Percentiles rank a stretch among this genome's conserved stretches.
These are phyloP conservation scores for Benincasa hispida DNA, from an alignment of 306 rosid genomes.

Conservation along the genomic window DNA sequence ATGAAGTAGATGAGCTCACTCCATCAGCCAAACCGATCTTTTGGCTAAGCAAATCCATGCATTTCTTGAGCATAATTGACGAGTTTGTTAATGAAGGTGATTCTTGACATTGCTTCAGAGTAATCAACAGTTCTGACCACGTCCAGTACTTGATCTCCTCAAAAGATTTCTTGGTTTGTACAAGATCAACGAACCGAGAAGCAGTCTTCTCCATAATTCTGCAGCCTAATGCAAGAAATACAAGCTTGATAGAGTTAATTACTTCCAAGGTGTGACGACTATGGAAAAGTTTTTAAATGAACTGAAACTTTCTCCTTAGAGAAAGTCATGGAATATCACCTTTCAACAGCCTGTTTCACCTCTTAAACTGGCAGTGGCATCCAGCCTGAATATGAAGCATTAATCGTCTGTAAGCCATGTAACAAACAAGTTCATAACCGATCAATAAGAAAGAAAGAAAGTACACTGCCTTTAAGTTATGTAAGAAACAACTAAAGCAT, in stretches of 20 bases:
- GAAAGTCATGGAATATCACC: conserved; percentile 80
- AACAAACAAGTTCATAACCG: not conserved
- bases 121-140: conserved; percentile 69
- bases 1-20: conserved; percentile 60
- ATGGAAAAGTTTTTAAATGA: conserved; percentile 49
- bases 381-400: conserved; percentile 45
- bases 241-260: conserved; percentile 43
- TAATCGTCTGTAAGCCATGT: conserved; percentile 30
- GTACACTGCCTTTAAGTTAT: not conserved
- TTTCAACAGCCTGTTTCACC: conserved; percentile 35
- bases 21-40: conserved; percentile 47
- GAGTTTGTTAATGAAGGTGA: conserved; percentile 20
- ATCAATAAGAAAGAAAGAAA: not conserved
- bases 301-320: conserved; percentile 77
- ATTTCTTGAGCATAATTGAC: conserved; percentile 35
- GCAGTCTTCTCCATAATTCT: conserved; percentile 69
- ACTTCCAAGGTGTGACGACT: conserved; percentile 29
- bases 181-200: conserved; percentile 20
- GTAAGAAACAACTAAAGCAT: not conserved
- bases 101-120: conserved; percentile 52
- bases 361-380: conserved; percentile 51
- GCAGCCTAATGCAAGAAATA: conserved; percentile 46
- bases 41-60: conserved; percentile 46
- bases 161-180: conserved; percentile 47
- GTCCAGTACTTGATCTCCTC: conserved; percentile 63